Base-by-base conservation (phyloP, 257 asterid genomes). In the Oldenlandia corymbosa region DNA sequence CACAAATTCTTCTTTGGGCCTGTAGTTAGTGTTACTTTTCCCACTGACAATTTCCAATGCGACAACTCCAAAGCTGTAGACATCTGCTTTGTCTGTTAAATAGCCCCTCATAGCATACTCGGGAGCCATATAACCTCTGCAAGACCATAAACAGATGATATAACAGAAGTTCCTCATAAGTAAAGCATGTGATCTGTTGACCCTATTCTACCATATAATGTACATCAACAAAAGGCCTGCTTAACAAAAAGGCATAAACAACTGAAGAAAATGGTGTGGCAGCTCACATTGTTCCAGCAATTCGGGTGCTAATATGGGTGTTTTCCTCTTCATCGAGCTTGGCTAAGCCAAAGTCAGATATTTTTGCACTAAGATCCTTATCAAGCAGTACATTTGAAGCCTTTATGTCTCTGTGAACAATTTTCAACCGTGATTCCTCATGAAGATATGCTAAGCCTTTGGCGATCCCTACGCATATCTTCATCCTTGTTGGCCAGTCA, bases 81-180 rank as follows among this genome's bases (percentile, higher is more conserved):
- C 78, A 65, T 78, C 83, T 42, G 83, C 83, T 75, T 78, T 78
- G 63, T 78, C 83, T 37, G 83, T 78, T 65, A 78, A 73, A 55
- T 78, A 78, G 23, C 83, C 83, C 71, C 83, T 78, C 83, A 78
- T 78, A 17, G 83, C 83, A 68, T 78, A 78, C 53, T 78, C 83
- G 7, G 83, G 83, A 58, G 83, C 83, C 83, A 78, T 78, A 53
- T 78, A 78, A 14, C 83, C 83, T 21, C 83, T 78, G 74, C 32
- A 68, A 70, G 41, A 47, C 50, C 16, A 53, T 56, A 0, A 18
- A 2, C 3, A 51, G 52, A 0, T 27, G 31, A 5, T 20, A 28
- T 60, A 45, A 43, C 17, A 28, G 7, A 28, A 27, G 45, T 43
- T 46, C n/a, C 30, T 0, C 0, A 11, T 10, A 17, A 26, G 7